Conservation (phyloP, 257 asterid genomes). For the Solanum piurae region DNA sequence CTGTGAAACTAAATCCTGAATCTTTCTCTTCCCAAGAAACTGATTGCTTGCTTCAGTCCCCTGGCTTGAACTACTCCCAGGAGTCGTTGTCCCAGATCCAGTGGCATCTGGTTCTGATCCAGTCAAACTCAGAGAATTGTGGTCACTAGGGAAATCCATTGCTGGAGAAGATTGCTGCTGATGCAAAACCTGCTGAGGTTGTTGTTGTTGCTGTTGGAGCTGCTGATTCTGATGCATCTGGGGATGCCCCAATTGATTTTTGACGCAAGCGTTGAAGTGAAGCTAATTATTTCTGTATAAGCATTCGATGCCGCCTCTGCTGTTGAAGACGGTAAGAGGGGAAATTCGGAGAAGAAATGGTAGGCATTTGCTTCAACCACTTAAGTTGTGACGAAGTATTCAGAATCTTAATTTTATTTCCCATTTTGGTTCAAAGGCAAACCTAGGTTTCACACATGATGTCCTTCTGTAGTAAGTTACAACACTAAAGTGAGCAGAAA, state of each 20-base stretch:
- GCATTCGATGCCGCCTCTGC: constrained; percentile 20
- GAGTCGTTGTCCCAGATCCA: constrained; percentile 76
- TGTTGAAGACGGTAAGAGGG: constrained; percentile 52
- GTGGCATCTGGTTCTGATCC: constrained; percentile 91
- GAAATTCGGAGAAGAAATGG: constrained; percentile 53
- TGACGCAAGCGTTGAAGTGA: constrained; percentile 48
- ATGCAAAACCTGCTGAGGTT: constrained; percentile 2
- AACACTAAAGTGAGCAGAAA: background rate
- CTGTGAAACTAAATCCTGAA: constrained; percentile 79
- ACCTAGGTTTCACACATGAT: constrained; percentile 50
- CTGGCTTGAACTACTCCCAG: constrained; percentile 88
- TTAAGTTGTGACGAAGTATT: constrained; percentile 54
- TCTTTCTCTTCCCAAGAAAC: constrained; percentile 84
- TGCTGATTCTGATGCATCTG: constrained; percentile 55
- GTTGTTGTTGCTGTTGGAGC: constrained; percentile 19
- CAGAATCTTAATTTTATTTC: constrained; percentile 43
- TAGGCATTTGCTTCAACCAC: constrained; percentile 74
- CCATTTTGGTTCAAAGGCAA: constrained; percentile 71
- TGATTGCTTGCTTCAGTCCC: constrained; percentile 85
- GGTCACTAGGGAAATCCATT: constrained; percentile 41
- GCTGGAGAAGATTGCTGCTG: constrained; percentile 60
- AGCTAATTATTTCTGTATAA: constrained; percentile 54
- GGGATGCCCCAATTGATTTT: constrained; percentile 38
- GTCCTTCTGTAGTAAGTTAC: constrained; percentile 22
- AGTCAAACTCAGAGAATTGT: constrained; percentile 66